Evolutionary conservation across 805 yeast genomes (phyloP), one percentile per base, ranked within the genome.

Genomic region (Vanderwaltozyma verrucispora): DNA sequence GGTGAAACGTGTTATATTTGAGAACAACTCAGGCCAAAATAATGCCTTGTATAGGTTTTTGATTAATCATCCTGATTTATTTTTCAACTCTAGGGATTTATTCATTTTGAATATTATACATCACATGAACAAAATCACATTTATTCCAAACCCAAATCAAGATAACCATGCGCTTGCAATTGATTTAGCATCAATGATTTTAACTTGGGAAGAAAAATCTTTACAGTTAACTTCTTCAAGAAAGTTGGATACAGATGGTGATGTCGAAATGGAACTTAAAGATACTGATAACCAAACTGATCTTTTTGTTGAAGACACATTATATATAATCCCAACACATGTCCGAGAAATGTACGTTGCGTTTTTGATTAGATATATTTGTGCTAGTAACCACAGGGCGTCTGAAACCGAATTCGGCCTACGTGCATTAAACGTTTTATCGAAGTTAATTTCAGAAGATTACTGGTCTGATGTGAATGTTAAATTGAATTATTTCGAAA

Each of bases 401-500:
- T 75, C 92, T 0, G 95, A 87, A 44, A 77, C 77, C 48, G 87
- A 82, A 38, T 62, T 86, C 3, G 94, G 95, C 12, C 78, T 78
- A 40, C 74, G 85, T 33, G 92, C 95, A 0, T 60, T 92, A 36
- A 77, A 75, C n/a, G 77, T 87, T 10, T 64, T 92, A 33, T 78
- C 82, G 37, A 78, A 76, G 37, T 65, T 89, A 12, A 63, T 88
- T 39, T 76, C 85, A 9, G 76, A 83, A 3, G 71, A 70, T 0
- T 75, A 74, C 43, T 89, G 97, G 97, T 71, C 85, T 0, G 95
- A 86, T 47, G 94, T 86, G 6, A 72, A 79, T n/a, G 87, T 92
- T 15, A 85, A 85, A 49, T 66, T 92, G 25, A 73, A 80, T 1
- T 87, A 84, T 59, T 92, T 92, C 53, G 98, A 92, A 47, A 77